A percentile compares a stretch with the other conserved stretches of the same genome.
These are phyloP conservation scores for Sporisorium exsertum DNA, from an alignment of 1,284 basidiomycete genomes.

Conservation along the genomic window DNA sequence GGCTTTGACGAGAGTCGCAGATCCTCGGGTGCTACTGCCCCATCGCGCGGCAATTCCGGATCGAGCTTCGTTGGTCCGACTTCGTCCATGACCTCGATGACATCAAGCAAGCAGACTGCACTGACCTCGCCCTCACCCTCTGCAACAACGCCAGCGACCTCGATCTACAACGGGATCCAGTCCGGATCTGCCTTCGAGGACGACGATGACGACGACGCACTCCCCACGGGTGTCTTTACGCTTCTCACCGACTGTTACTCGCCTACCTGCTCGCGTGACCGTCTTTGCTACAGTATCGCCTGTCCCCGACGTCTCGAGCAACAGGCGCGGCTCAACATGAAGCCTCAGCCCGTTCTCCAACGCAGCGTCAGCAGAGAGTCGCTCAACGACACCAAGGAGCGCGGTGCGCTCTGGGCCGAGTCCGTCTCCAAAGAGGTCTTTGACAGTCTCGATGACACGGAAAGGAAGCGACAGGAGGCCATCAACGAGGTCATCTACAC, in stretches of 20 bases:
- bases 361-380: slow-evolving; percentile 81
- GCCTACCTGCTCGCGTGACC: slow-evolving; percentile 92
- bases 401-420: slow-evolving; percentile 91
- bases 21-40: slow-evolving; percentile 10
- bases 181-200: slow-evolving; percentile 52
- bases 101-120: slow-evolving; percentile 63
- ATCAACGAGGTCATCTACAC: slow-evolving; percentile 99
- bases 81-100: slow-evolving; percentile 46
- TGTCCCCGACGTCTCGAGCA: slow-evolving; percentile 94
- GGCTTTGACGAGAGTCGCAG: slow-evolving; percentile 44
- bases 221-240: slow-evolving; percentile 96
- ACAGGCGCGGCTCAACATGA: slow-evolving; percentile 87
- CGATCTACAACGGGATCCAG: slow-evolving; percentile 50
- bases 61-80: slow-evolving; percentile 35
- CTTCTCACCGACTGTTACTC: slow-evolving; percentile 97
- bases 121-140: slow-evolving; percentile 42
- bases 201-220: slow-evolving; percentile 73
- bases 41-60: slow-evolving; percentile 44
- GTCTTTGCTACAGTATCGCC: slow-evolving; percentile 94
- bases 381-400: slow-evolving; percentile 78
- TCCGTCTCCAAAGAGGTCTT: slow-evolving; percentile 93
- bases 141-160: slow-evolving; percentile 62
- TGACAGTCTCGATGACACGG: slow-evolving; percentile 88
- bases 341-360: slow-evolving; percentile 87
- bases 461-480: slow-evolving; percentile 96